Base-by-base conservation (phyloP, 345 rosid species). In the Murraya paniculata region DNA sequence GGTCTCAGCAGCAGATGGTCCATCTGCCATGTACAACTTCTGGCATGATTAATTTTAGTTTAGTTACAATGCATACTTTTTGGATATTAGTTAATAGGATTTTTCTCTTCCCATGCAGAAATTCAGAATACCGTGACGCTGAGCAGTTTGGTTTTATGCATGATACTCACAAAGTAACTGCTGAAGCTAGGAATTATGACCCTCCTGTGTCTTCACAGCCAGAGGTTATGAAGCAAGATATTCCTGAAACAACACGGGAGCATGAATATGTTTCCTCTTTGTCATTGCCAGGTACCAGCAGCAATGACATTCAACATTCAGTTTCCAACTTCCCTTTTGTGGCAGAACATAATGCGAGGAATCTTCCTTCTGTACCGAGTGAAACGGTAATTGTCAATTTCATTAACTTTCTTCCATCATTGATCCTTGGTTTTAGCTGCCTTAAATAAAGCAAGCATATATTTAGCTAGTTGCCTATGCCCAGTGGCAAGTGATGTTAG, bases 381-480 rank as follows among this genome's bases (percentile, higher is more conserved):
- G 84, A 84, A 79, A 41, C 76, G 89, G 89, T 86, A 81, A 80
- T 39, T 62, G 64, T 61, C 30, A 65, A 16, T 28, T 41, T 71
- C 53, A 1, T 55, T 2, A 35, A 53, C 9, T 59, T 62, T 65
- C 35, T 71, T 56, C 27, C 50, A 62, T 53, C 56, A 61, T 76
- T 72, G 58, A 53, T 57, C 62, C 67, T 38, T 30, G 16, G 64
- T 41, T 21, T 28, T 75, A 35, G 48, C 64, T 16, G 35, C 59
- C 66, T 57, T 48, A 9, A 30, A 27, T 36, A 38, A 73, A 60
- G 27, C 39, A 38, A 48, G 14, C 1, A 21, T 64, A 19, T 50
- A 10, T 10, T 39, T 68, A 21, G 39, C 38, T 24, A 21, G 3
- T n/a, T 72, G 64, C 36, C 73, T 24, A 22, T 71, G 21, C 50